phyloP scores from a whole-genome alignment of 768 basidiomycete species.

The Naganishia friedmannii region DNA sequence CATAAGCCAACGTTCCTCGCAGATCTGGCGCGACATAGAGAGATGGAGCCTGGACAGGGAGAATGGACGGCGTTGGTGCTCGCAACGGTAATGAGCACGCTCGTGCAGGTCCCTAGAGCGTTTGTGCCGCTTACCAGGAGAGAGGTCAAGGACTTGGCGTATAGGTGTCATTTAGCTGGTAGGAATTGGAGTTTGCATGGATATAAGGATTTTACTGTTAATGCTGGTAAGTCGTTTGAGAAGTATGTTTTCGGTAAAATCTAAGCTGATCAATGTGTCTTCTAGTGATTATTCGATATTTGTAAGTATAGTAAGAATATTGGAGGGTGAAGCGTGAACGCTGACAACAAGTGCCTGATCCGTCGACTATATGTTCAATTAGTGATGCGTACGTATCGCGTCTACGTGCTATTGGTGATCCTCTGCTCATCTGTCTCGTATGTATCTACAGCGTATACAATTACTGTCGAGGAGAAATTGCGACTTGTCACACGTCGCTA shows the following conservation, averaged over 20 bases:
- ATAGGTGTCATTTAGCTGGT: slow-evolving; percentile 66
- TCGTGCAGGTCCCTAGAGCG: slow-evolving; percentile 81
- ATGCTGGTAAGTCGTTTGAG: slow-evolving; percentile 35
- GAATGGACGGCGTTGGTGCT: slow-evolving; percentile 87
- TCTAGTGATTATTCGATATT: slow-evolving; percentile 78
- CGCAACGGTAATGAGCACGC: slow-evolving; percentile 79
- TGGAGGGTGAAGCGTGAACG: too few relatives aligned
- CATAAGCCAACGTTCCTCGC: slow-evolving; percentile 90
- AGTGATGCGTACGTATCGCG: slow-evolving; percentile 12
- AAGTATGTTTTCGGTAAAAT: not conserved
- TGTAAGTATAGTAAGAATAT: slow-evolving; percentile 60
- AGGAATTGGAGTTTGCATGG: slow-evolving; percentile 34
- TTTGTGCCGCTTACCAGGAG: slow-evolving; percentile 74
- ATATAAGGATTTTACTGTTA: slow-evolving; percentile 34
- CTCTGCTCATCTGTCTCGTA: slow-evolving; percentile 42
- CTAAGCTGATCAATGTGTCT: not conserved
- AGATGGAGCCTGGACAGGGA: slow-evolving; percentile 70
- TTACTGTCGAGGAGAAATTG: slow-evolving; percentile 79
- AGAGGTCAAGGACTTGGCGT: slow-evolving; percentile 76
- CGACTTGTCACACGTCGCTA: slow-evolving; percentile 80
- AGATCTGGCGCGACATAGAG: slow-evolving; percentile 73
- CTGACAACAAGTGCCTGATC: not conserved
- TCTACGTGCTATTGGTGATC: slow-evolving; percentile 4
- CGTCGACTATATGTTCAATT: not conserved
- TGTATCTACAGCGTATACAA: slow-evolving; percentile 74